These are phyloP conservation scores for Thymus mandschuricus DNA, from an alignment of 257 asterid species.

Conservation along the genomic window DNA sequence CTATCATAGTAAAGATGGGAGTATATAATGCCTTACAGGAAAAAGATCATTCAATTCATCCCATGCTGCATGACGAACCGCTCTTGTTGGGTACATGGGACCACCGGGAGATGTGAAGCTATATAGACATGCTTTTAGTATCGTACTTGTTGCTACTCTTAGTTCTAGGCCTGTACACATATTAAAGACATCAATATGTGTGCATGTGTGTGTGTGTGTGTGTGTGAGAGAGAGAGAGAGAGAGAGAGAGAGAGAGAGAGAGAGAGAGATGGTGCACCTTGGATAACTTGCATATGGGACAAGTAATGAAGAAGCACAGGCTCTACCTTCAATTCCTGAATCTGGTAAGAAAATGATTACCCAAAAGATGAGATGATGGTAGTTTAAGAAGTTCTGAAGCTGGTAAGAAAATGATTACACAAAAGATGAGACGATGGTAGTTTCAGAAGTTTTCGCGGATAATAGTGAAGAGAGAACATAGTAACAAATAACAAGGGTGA, in stretches of 20 bases:
- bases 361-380: no score
- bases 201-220: not conserved
- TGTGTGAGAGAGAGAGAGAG: not conserved
- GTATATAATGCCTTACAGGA: conserved; percentile 56
- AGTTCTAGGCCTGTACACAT: conserved; percentile 67
- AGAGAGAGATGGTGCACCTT: conserved; percentile 44
- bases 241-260: not conserved
- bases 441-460: not conserved
- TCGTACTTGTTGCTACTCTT: conserved; percentile 75
- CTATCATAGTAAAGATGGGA: not conserved
- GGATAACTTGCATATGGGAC: conserved; percentile 61
- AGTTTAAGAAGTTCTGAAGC: conserved; percentile 47
- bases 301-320: conserved; percentile 89
- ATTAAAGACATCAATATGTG: not conserved
- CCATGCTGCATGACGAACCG: conserved; percentile 95
- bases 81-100: conserved; percentile 90
- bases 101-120: conserved; percentile 97
- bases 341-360: conserved; percentile 44
- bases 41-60: conserved; percentile 77
- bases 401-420: conserved; percentile 35
- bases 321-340: conserved; percentile 88
- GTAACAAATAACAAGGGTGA: conserved; percentile 31
- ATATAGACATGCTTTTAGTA: conserved; percentile 80
- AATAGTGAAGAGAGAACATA: not conserved
- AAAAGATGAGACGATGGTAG: conserved; percentile 30